Conservation (phyloP, 345 rosid genomes). For the Chamaenerion angustifolium region DNA sequence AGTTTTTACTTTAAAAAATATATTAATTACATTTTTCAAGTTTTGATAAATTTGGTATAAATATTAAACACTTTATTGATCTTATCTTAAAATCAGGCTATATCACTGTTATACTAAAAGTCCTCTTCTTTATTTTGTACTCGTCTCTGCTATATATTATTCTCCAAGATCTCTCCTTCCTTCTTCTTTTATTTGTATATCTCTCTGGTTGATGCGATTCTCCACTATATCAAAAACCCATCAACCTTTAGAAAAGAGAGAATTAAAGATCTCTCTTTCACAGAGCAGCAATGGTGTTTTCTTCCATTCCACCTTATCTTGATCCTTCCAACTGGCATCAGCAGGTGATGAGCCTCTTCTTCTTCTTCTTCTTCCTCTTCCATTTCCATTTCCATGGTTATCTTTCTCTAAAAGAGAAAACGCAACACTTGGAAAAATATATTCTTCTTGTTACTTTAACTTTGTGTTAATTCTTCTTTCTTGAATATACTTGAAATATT, state of each 20-base stretch:
- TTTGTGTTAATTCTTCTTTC: constrained; percentile 24
- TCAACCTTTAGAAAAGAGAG: constrained; percentile 9
- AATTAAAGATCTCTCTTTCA: constrained; percentile 3
- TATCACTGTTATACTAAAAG: not conserved
- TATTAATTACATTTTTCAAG: too few relatives aligned
- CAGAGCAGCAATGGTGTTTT: constrained; percentile 50
- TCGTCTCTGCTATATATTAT: constrained; percentile 1
- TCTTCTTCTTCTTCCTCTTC: too few relatives aligned
- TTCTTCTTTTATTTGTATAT: not conserved
- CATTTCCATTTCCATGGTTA: too few relatives aligned
- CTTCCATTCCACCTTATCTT: constrained; percentile 89
- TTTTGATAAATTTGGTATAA: too few relatives aligned
- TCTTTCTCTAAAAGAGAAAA: not conserved
- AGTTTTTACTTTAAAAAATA: too few relatives aligned
- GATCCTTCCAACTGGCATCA: constrained; percentile 93
- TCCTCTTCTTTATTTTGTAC: constrained; percentile 5
- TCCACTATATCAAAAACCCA: constrained; percentile 11
- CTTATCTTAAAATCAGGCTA: too few relatives aligned
- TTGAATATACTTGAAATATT: constrained; percentile 43
- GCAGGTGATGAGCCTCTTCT: constrained; percentile 29
- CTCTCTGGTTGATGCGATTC: constrained; percentile 12
- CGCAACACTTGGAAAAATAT: constrained; percentile 4
- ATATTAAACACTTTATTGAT: too few relatives aligned
- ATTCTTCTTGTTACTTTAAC: constrained; percentile 17
- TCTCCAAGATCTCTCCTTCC: constrained; percentile 3